Evolutionary conservation across 2,329 filamentous ascomycete genomes (phyloP), one percentile per base, ranked within the genome.

Genomic region (Aspergillus thermomutatus): DNA sequence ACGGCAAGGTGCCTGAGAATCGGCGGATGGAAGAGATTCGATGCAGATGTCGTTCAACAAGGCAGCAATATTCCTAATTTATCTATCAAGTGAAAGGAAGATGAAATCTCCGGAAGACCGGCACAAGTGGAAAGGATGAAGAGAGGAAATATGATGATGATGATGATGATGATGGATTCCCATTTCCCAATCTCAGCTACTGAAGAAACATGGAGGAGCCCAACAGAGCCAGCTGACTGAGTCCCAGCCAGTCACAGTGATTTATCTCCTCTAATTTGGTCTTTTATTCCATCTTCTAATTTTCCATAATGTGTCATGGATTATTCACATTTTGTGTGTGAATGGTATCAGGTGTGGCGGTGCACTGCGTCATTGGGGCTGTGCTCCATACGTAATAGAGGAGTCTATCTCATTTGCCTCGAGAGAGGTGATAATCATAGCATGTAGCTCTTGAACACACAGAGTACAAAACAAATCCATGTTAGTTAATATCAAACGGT

Each of bases 311-410:
- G 50, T 11, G 4, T 43, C 34, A 17, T 52, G 50, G 21, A 41
- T 49, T 48, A 31, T 49, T 27, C 25, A n/a, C 17, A 41, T 28
- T 28, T 46, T n/a, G 6, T 43, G 28, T 26, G 46, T 23, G 25
- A 27, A 43, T 17, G 46, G 40, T n/a, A 19, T 25, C 9, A n/a
- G 27, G 4, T 55, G 53, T 55, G 53, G 53, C 53, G 43, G 40
- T 52, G 10, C 19, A 17, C 48, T 51, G 53, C 53, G 53, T 55
- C 53, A 55, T 55, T 52, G 53, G 34, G 53, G 53, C 53, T 37
- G 53, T 55, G 53, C 43, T 49, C 3, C 0, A 27, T 37, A 37
- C 14, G 31, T 37, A 37, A 37, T 17, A 37, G 31, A 11, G 10
- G 7, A n/a, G 5, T 37, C n/a, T n/a, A n/a, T n/a, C n/a, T n/a